Percentiles rank a stretch among this genome's conserved stretches.
Evolutionary conservation across 2,329 filamentous ascomycete species (phyloP).

Genomic region (Fusarium marasasianum): DNA sequence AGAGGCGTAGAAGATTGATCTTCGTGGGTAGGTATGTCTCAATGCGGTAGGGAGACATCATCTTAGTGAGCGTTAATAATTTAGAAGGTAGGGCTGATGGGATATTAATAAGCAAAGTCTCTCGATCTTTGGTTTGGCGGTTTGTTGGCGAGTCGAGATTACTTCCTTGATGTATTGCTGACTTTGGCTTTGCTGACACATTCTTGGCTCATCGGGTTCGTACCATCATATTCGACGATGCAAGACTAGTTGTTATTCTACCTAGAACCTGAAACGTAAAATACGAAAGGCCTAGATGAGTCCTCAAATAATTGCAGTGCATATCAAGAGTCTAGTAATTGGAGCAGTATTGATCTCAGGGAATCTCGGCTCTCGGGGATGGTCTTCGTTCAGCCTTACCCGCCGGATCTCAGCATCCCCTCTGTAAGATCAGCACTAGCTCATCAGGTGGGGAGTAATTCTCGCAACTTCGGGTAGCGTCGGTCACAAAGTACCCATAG

Average conservation of each 20-base stretch:
- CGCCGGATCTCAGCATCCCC: neutral
- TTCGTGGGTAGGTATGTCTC: fast-evolving
- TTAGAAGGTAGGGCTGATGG: neutral
- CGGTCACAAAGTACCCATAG: fast-evolving
- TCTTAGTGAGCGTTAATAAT: fast-evolving
- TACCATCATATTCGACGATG: neutral
- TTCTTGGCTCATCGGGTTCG: neutral
- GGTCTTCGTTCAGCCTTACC: neutral
- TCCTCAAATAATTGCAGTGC: fast-evolving
- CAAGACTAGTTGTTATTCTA: fast-evolving
- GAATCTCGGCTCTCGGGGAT: too few relatives aligned
- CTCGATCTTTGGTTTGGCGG: fast-evolving
- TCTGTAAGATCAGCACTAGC: neutral
- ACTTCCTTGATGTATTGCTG: neutral
- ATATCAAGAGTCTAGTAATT: fast-evolving
- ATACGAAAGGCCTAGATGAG: fast-evolving
- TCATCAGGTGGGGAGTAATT: fast-evolving
- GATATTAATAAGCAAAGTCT: fast-evolving
- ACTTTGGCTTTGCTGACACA: neutral
- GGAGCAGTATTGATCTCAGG: fast-evolving
- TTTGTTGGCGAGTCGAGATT: neutral
- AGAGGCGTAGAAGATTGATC: fast-evolving
- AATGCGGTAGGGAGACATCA: too few relatives aligned
- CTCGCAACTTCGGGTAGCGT: too few relatives aligned
- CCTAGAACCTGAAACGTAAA: fast-evolving